Conservation (phyloP, 108 stramenopile species). For the Cyclotella sp. region DNA sequence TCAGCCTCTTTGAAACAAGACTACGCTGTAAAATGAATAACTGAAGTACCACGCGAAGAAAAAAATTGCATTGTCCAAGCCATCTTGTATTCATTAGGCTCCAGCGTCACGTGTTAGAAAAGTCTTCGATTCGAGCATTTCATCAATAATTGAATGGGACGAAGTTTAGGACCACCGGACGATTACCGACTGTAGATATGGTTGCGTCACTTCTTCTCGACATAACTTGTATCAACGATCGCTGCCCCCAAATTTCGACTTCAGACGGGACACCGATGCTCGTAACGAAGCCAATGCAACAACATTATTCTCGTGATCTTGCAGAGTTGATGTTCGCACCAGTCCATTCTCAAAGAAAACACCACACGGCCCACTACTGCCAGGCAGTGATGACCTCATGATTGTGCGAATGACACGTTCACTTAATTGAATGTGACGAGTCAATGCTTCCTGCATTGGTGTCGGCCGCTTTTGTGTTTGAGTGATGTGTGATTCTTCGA, state of each 20-base stretch:
- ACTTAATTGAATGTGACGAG: conserved; percentile 37
- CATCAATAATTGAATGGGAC: too few species aligned
- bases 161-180: too few species aligned
- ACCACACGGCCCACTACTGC: conserved; percentile 26
- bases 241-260: conserved; percentile 26
- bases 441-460: conserved; percentile 27
- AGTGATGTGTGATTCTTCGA: background rate
- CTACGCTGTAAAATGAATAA: too few species aligned
- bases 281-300: conserved; percentile 51
- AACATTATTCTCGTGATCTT: conserved; percentile 47
- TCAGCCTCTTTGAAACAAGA: too few species aligned
- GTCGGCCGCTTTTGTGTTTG: conserved; percentile 11
- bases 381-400: conserved; percentile 31
- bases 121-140: too few species aligned
- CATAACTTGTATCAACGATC: background rate
- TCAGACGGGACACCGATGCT: conserved; percentile 45
- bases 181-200: too few species aligned
- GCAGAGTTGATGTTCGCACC: conserved; percentile 25
- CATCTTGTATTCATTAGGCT: too few species aligned
- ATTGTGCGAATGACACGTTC: conserved; percentile 49
- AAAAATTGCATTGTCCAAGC: too few species aligned
- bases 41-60: too few species aligned
- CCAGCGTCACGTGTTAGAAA: too few species aligned
- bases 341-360: conserved; percentile 46
- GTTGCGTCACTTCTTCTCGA: background rate